Base-by-base conservation (phyloP, 2,329 filamentous ascomycete species). In the Purpureocillium takamizusanense region DNA sequence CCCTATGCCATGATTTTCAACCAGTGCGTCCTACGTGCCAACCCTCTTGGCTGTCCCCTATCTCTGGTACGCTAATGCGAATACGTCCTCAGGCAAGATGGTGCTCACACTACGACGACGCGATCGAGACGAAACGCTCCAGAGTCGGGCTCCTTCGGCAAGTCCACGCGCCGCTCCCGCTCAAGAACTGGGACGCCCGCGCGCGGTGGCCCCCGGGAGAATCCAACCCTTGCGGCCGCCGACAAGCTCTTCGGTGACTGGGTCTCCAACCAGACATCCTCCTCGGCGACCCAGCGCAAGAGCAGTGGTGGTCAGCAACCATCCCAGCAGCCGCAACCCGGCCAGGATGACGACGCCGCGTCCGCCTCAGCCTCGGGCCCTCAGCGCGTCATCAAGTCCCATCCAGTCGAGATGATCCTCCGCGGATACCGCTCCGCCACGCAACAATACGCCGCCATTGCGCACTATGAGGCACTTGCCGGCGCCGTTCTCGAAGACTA, bases 401-500 rank as follows among this genome's bases (percentile, higher is more conserved):
- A 66, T 31, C 74, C 75, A 2, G 68, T 85, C 30, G 88, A 95
- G 62, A 76, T 94, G 45, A 78, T 95, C 39, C 70, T 97, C 13
- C 85, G 89, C 49, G 90, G 90, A 23, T 95, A 89, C 61, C 66
- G 70, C 39, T 74, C 72, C 13, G 57, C 68, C 2, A 59, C 77
- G 59, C 66, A 81, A 62, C 72, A 87, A 67, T 95, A 92, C 74
- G 87, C 89, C 21, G 88, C 88, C 27, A 81, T 97, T 50, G 80
- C 84, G 49, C 86, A 86, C 62, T 97, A 84, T 64, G 90, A 95
- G 66, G 76, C 81, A 43, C 79, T 94, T 31, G 90, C 86, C 7
- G 89, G 89, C 18, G 67, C 78, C 45, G 86, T 95, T 56, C 89
- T 89, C 61, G 90, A 97, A 64, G 89, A 95, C 62, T 97, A 97